Evolutionary conservation across 108 stramenopile species (phyloP), one percentile per base, ranked within the genome.

Genomic region (Seminavis robusta): DNA sequence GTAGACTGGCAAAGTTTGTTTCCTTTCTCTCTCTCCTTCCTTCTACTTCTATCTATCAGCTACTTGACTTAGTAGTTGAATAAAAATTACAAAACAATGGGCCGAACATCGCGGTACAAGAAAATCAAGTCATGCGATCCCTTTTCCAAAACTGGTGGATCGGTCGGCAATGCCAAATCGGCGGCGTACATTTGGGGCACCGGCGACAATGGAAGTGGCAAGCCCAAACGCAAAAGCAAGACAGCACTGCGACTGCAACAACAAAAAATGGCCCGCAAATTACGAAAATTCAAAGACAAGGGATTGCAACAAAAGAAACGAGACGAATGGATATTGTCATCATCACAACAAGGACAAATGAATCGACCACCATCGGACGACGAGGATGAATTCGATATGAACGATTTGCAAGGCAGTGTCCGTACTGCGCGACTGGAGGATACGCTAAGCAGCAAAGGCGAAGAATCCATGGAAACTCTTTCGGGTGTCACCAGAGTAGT

Each of bases 121-220:
- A 83, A 83, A 64, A 64, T 78, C 65, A 83, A 83, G 34, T 42
- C 81, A 20, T 71, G 20, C 30, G 80, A 81, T 69, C 80, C 80
- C 4, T 81, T 69, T 45, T 71, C 80, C 48, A 81, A 74, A 38
- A 43, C 68, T 34, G 67, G 63, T 33, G 36, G 26, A 1, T 19
- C 31, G 10, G 69, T 71, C 13, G 69, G 68, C 1, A n/a, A n/a
- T n/a, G n/a, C n/a, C n/a, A n/a, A n/a, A n/a, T n/a, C n/a, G 47
- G 10, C 49, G 5, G 8, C 5, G 5, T n/a, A n/a, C n/a, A 50
- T 78, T 10, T 83, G 81, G 81, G 81, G 81, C 1, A 37, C 68
- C 10, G 76, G 80, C 28, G 59, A 76, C 47, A 63, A 66, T 52
- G 73, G 76, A 10, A 56, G 61, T 0, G n/a, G n/a, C n/a, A 71